Base-by-base conservation (phyloP, 2,329 filamentous ascomycete genomes). In the Fusarium agapanthi region DNA sequence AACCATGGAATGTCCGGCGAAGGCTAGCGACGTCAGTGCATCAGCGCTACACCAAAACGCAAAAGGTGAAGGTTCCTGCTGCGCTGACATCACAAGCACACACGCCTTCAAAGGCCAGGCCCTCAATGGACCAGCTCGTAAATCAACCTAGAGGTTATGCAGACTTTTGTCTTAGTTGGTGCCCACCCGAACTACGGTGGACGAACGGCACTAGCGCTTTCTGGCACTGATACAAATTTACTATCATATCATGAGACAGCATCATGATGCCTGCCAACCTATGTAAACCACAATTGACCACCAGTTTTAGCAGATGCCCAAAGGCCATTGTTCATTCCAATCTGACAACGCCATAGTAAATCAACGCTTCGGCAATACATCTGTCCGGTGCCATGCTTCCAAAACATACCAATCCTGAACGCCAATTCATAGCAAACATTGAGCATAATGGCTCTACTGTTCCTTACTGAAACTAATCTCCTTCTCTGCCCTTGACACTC, bases 11-110 rank as follows among this genome's bases (percentile, higher is more conserved):
- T 67, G 64, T 56, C 53, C 41, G 60, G 56, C n/a, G 38, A 59
- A 69, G 53, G 64, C 67, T 69, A 77, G 62, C 74, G 63, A 77
- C 73, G 75, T 77, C 75, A 76, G 71, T 64, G 59, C 73, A 61
- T 67, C 59, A 73, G 63, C 67, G 65, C 72, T 75, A 66, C 68
- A 65, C 47, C 56, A 61, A 62, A 68, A 56, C 58, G 50, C 54
- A 59, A 64, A 37, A 53, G 56, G 53, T 54, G 58, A 57, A 59
- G 59, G 53, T 57, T 60, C 48, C 35, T 55, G 38, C 32, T 58
- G 38, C 63, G 55, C 63, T 75, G 67, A 75, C 72, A 75, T 74
- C 70, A 71, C 60, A 72, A 32, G n/a, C 58, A 61, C 40, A 72
- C 48, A 65, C 32, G 32, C 65, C 59, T 41, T 34, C 32, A n/a